phyloP scores from a whole-genome alignment of 2,329 filamentous ascomycete genomes.

The Sclerotiophoma versabilis region DNA sequence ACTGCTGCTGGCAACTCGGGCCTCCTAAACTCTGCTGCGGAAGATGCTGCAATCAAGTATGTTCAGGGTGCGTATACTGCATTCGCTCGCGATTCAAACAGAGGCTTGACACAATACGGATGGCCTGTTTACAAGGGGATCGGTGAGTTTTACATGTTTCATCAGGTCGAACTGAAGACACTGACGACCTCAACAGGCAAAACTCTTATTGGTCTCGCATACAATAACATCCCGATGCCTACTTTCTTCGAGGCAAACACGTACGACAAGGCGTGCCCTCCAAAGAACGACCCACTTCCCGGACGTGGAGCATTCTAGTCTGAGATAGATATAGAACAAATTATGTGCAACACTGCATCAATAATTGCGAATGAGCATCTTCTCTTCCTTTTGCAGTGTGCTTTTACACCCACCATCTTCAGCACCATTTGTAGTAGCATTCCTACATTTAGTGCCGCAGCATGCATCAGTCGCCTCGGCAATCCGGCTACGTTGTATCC shows the following conservation, averaged over 20 bases:
- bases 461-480: no score
- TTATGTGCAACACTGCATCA: background rate
- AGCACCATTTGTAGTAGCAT: no score
- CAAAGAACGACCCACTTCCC: slow-evolving; percentile 33
- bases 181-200: slow-evolving; percentile 3
- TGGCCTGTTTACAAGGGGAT: slow-evolving; percentile 37
- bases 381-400: no score
- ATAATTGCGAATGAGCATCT: background rate
- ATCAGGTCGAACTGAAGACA: background rate
- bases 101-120: slow-evolving; percentile 39
- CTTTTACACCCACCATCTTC: no score
- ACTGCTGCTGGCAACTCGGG: slow-evolving; percentile 36
- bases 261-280: slow-evolving; percentile 33
- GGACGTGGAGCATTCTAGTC: slow-evolving; percentile 32
- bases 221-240: slow-evolving; percentile 26
- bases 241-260: slow-evolving; percentile 27
- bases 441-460: no score
- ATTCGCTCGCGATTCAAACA: slow-evolving; percentile 44
- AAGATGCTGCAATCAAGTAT: slow-evolving; percentile 40
- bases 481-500: no score
- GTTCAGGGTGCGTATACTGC: slow-evolving; percentile 46
- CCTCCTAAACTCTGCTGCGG: slow-evolving; percentile 26
- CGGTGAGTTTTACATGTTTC: slow-evolving; percentile 14
- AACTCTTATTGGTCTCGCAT: slow-evolving; percentile 32
- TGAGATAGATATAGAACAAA: background rate